Percentiles rank a stretch among this genome's conserved stretches.
These are phyloP conservation scores for Saturnispora serradocipensis DNA, from an alignment of 805 yeast species.

Conservation along the genomic window DNA sequence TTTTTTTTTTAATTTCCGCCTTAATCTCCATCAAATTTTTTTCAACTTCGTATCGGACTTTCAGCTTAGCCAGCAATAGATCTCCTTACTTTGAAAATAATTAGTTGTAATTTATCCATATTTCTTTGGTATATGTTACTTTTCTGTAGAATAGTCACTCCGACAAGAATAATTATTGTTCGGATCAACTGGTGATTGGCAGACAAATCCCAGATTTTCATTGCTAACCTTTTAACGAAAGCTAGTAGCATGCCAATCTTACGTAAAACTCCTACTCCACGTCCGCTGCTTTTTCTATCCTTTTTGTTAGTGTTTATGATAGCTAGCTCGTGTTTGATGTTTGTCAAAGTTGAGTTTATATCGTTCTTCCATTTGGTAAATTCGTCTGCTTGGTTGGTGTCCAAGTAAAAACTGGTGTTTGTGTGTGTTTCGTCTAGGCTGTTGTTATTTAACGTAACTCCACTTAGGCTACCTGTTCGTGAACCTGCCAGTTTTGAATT, in stretches of 20 bases:
- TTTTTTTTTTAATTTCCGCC: not conserved
- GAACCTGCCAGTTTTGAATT: conserved; percentile 19
- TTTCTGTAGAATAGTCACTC: not conserved
- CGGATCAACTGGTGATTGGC: not conserved
- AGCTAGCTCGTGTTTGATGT: conserved; percentile 34
- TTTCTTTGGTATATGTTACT: not conserved
- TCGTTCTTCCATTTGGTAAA: conserved; percentile 47
- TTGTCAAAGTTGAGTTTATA: conserved; percentile 37
- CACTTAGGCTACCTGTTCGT: conserved; percentile 10
- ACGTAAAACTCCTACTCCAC: not conserved
- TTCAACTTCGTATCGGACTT: not conserved
- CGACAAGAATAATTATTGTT: not conserved
- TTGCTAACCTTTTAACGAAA: not conserved
- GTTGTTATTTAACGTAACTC: not conserved
- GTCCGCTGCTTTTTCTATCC: not conserved
- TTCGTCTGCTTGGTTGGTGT: conserved; percentile 20
- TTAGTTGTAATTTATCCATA: not conserved
- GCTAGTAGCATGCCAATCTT: not conserved
- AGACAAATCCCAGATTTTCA: not conserved
- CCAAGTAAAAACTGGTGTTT: not conserved
- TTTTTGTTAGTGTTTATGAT: conserved; percentile 3
- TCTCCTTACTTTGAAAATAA: not conserved
- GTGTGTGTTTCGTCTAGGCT: not conserved
- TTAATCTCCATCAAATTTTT: not conserved
- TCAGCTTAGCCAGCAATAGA: not conserved